Percentiles rank a stretch among this genome's conserved stretches.
Evolutionary conservation across 345 rosid species (phyloP).

Genomic region (Cochlearia excelsa): DNA sequence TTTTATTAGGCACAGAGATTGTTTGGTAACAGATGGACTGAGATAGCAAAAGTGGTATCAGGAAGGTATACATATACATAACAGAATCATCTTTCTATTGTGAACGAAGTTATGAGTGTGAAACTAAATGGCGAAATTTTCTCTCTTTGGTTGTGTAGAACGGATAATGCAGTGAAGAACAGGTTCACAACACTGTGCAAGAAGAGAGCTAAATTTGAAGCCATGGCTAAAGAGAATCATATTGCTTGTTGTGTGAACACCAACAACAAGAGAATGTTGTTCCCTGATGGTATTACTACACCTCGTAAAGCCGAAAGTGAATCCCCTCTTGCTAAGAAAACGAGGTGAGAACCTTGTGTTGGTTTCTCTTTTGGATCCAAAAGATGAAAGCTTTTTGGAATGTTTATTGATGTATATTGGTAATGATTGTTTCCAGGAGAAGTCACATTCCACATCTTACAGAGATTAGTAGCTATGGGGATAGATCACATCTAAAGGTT

Average conservation of each 20-base stretch:
- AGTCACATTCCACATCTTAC: constrained; percentile 52
- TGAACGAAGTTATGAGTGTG: constrained; percentile 6
- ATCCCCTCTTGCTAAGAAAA: constrained; percentile 49
- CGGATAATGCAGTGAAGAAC: constrained; percentile 98
- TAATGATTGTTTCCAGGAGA: constrained; percentile 47
- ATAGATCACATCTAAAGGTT: constrained; percentile 50
- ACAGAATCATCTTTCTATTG: background rate
- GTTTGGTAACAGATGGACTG: constrained; percentile 98
- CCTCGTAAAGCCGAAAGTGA: constrained; percentile 44
- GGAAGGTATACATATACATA: constrained; percentile 60
- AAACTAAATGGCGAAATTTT: background rate
- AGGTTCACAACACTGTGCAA: constrained; percentile 94
- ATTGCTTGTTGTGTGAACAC: constrained; percentile 46
- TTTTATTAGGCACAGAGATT: constrained; percentile 76
- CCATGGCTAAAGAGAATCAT: constrained; percentile 73
- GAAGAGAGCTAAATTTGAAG: constrained; percentile 95
- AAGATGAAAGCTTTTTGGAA: constrained; percentile 18
- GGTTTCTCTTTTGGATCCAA: constrained; percentile 4
- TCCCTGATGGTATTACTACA: constrained; percentile 39
- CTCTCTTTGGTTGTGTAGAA: constrained; percentile 43
- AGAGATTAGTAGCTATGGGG: constrained; percentile 43
- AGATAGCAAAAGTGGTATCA: constrained; percentile 98
- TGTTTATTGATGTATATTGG: constrained; percentile 8
- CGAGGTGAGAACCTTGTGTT: constrained; percentile 40
- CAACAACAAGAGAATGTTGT: constrained; percentile 68